phyloP scores from a whole-genome alignment of 164 flowering plant genomes.

The Paratinospora sagittata region DNA sequence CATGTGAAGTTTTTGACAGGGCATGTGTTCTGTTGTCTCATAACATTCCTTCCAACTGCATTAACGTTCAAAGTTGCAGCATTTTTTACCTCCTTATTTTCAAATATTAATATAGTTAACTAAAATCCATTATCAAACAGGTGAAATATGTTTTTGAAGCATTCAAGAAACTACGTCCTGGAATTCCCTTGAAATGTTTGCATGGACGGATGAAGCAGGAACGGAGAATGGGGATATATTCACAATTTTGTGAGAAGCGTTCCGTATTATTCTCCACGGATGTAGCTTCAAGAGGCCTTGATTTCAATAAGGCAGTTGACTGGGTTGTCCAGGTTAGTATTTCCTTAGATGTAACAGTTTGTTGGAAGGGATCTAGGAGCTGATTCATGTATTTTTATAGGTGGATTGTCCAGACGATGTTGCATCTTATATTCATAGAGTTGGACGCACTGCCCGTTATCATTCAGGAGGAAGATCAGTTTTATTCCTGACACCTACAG shows the following conservation, averaged over 20 bases:
- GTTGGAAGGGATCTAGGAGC: neutral
- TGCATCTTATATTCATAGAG: constrained; percentile 87
- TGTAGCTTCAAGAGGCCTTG: constrained; percentile 92
- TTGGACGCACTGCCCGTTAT: constrained; percentile 94
- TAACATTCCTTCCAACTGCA: neutral
- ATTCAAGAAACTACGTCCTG: constrained; percentile 88
- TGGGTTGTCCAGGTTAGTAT: constrained; percentile 91
- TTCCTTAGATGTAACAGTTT: neutral
- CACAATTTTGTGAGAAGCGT: constrained; percentile 58
- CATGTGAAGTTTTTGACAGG: neutral
- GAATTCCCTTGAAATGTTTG: constrained; percentile 82
- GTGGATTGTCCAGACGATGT: constrained; percentile 92
- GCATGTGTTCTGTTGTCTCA: neutral
- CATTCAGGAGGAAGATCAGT: constrained; percentile 63
- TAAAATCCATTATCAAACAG: constrained; percentile 26
- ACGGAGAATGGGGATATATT: constrained; percentile 57
- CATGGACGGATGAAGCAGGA: constrained; percentile 91
- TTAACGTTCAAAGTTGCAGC: neutral
- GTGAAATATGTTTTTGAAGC: constrained; percentile 83
- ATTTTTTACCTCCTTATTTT: neutral
- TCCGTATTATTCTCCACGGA: constrained; percentile 86
- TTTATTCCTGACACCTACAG: constrained; percentile 74
- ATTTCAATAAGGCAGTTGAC: constrained; percentile 81
- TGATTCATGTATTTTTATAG: constrained; percentile 30
- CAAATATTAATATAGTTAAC: neutral